Base-by-base conservation (phyloP, 176 grass and related monocot species). In the maize (Zea mays) region DNA sequence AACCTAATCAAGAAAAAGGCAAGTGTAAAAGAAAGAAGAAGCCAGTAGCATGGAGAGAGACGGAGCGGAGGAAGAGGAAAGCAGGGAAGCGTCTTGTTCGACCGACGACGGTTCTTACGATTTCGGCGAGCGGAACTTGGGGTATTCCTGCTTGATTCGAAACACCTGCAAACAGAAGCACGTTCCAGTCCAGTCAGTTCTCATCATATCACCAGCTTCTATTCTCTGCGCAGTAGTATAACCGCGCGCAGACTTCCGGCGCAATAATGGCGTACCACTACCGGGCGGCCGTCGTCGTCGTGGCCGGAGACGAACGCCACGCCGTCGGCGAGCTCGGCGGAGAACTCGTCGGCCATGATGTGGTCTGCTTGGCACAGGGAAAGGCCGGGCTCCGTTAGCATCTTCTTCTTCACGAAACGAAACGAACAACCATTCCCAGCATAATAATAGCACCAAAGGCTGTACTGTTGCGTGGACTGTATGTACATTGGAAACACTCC, bases 261-360 rank as follows among this genome's bases (percentile, higher is more conserved):
- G 27, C 27, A 27, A 27, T 39, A 39, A 60, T 12, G 16, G 5
- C 62, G 62, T 90, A 99, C 96, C 86, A 99, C 76, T 37, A 99
- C 92, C 9, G 96, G 92, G 55, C 96, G 91, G 39, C 86, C 86
- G 48, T 99, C 96, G 80, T 96, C 90, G 75, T 99, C 96, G 76
- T 96, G 90, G 21, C 96, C 96, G 16, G 90, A 90, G 69, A 99
- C 96, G 79, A 93, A 96, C 10, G 96, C 90, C 14, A 90, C 67
- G 54, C 96, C 96, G n/a, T 95, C 90, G 4, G 87, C 83, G 21
- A 99, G 71, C 82, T 99, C 96, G n/a, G 78, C 86, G 27, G 90
- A 90, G 82, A 99, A 99, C 83, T 99, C 96, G 66, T 99, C 96
- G 73, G 96, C 96, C 47, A 96, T 95, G 51, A 99, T 81, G 79